Evolutionary conservation across 2,329 filamentous ascomycete species (phyloP).

Genomic region (Xylaria sp.): DNA sequence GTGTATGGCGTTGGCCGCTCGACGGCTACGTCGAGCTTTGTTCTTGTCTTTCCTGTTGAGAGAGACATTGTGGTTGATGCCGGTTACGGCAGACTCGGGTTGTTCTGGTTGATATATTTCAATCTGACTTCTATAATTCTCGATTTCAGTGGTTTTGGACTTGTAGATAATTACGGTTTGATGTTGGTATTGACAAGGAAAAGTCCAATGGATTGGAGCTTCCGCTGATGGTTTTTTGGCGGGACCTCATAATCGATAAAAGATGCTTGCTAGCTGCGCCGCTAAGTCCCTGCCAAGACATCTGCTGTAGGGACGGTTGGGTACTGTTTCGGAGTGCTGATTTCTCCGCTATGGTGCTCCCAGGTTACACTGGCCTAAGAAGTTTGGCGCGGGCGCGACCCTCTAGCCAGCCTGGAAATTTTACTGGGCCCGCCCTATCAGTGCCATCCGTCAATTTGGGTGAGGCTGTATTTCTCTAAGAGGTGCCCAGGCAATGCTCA

Average conservation of each 20-base stretch:
- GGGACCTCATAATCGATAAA: conserved; percentile 44
- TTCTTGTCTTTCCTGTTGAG: conserved; percentile 37
- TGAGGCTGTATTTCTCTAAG: conserved; percentile 24
- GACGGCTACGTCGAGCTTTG: conserved; percentile 49
- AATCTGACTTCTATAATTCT: not conserved
- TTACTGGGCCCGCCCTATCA: conserved; percentile 34
- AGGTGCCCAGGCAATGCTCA: not conserved
- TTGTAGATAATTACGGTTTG: not conserved
- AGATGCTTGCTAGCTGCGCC: not conserved
- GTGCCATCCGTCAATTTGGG: conserved; percentile 18
- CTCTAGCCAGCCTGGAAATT: conserved; percentile 30
- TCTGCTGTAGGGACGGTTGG: not conserved
- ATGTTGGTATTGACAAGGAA: conserved; percentile 23
- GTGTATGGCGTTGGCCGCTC: conserved; percentile 49
- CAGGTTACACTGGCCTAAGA: no score
- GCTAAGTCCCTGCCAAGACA: conserved; percentile 22
- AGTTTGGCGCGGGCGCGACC: no score
- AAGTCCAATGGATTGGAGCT: conserved; percentile 34
- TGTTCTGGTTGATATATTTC: not conserved
- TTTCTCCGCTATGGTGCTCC: no score
- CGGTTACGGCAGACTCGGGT: not conserved
- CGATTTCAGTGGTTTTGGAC: not conserved
- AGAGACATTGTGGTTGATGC: conserved; percentile 40
- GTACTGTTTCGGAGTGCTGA: not conserved
- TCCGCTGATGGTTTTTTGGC: conserved; percentile 38